Base-by-base conservation (phyloP, 331 rosid genomes). In the Malus hybrid region DNA sequence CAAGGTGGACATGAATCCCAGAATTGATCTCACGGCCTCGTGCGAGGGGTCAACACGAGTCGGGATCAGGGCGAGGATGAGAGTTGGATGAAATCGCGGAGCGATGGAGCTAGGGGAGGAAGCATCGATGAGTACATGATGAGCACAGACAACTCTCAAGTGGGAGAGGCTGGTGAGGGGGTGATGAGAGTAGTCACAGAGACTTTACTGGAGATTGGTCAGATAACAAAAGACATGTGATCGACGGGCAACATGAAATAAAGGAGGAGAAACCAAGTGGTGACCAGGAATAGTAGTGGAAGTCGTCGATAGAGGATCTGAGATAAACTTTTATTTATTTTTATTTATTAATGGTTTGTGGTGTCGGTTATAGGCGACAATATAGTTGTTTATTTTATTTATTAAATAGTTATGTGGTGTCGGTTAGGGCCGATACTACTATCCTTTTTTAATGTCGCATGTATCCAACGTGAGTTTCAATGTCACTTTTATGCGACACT, bases 171-270 rank as follows among this genome's bases (percentile, higher is more conserved):
- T 2, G 29, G 75, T 10, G 5, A 48, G 9, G 78, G 71, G 28
- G 64, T 84, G 66, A 22, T 80, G 7, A 80, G 75, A 62, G 83
- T 85, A 30, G 76, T 85, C 16, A 66, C 56, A 3, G 75, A 56
- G 50, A 71, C 75, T 12, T 20, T 56, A 52, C 2, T 33, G 0
- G 75, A 57, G 66, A 34, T 57, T 5, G 66, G 66, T 16, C 75
- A 57, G 66, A 57, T 34, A 7, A 34, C 75, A 5, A 72, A 22
- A 24, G 75, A 70, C 29, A 70, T 19, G 15, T 70, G 14, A n/a
- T 30, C 16, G 75, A 64, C 30, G 48, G 8, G 42, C 42, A 55
- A 6, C 73, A 50, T 1, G 39, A 7, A 11, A 18, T 5, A 18
- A 7, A 56, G 29, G 22, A 6, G 19, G 34, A 61, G 39, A 5